Conservation (phyloP, 345 rosid genomes). For the Euphorbia tirucalli region DNA sequence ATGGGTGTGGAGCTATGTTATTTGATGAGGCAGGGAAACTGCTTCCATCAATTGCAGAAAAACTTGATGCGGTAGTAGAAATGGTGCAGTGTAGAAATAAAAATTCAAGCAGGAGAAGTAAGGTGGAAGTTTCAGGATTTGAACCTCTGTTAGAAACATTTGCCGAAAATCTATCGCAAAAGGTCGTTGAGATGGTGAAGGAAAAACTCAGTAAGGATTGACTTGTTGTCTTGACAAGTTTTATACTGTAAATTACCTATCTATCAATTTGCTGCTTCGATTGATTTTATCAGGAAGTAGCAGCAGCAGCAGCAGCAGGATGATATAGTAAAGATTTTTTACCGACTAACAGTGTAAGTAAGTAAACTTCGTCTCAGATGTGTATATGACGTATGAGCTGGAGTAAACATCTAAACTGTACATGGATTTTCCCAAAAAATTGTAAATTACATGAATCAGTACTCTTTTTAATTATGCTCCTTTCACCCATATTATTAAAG, state of each 20-base stretch:
- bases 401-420: not conserved
- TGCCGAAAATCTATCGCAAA: constrained; percentile 24
- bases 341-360: not conserved
- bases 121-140: constrained; percentile 19
- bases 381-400: too few relatives aligned
- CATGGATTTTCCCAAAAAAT: not conserved
- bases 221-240: not conserved
- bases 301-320: constrained; percentile 1
- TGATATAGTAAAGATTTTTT: not conserved
- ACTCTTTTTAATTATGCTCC: not conserved
- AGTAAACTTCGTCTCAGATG: too few relatives aligned
- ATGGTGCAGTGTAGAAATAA: constrained; percentile 23
- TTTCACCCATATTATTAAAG: not conserved
- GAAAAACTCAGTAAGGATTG: constrained; percentile 16
- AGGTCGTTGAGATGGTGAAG: constrained; percentile 23
- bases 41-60: constrained; percentile 50
- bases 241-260: not conserved
- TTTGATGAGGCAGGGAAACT: constrained; percentile 40
- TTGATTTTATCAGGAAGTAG: not conserved
- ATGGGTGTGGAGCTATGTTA: constrained; percentile 35
- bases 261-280: not conserved
- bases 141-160: constrained; percentile 21
- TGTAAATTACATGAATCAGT: not conserved
- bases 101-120: not conserved
- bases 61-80: constrained; percentile 40